Evolutionary conservation across 75 land plant genomes (phyloP), one percentile per base, ranked within the genome.

Genomic region (Cupressus sempervirens): DNA sequence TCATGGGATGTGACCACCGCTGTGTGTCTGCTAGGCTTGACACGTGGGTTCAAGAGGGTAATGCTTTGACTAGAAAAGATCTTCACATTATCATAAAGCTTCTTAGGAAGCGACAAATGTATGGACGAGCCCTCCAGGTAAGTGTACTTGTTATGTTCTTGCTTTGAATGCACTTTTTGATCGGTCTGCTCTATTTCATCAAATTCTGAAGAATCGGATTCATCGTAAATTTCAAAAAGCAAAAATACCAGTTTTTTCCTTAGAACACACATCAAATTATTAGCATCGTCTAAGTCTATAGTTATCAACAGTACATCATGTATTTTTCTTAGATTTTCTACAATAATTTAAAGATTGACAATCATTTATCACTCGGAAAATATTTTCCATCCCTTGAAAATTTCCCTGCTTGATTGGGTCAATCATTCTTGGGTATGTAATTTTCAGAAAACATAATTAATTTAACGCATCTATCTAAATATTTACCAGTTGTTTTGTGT

Each of bases 1-100:
- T 88, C 15, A 13, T 84, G n/a, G 62, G 30, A 6, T 43, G 86
- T 53, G 46, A 82, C 30, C 32, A 50, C 16, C 26, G 14, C 70
- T 16, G 82, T 11, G 20, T 48, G 5, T 34, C 35, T 76, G 62
- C 86, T 0, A 84, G 86, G 56, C 73, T 70, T 6, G 88, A 90
- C 48, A 76, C 85, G 38, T 91, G 89, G 89, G 54, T 90, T 20
- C 65, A 54, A 76, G 88, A 90, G 80, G 93, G 91, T 48, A 84
- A 91, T 36, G 40, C 40, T 38, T 26, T 92, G 6, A 83, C 65
- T 13, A 76, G 88, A 30, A 11, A 15, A 7, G 88, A 85, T 26
- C 4, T 87, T 48, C 13, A 1, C 6, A 0, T 68, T 18, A 76
- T 83, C 4, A 7, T 87, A 16, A 26, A 43, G 11, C 53, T 70